A percentile compares a stretch with the other conserved stretches of the same genome.
These are phyloP conservation scores for Scheffersomyces insectosa DNA, from an alignment of 1,139 yeast species.

Conservation along the genomic window DNA sequence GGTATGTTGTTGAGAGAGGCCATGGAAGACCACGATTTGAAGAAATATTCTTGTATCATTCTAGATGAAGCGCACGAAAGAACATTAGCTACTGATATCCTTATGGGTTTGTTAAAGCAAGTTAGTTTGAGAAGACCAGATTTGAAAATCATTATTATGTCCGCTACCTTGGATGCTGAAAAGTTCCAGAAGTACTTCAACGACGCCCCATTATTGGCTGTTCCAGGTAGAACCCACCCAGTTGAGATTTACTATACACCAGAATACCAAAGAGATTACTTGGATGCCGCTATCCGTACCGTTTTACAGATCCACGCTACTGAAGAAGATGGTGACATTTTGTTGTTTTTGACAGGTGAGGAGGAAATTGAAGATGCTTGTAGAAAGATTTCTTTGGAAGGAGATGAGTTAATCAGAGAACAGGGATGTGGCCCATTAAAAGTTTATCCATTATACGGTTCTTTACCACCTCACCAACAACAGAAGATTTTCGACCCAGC, in stretches of 20 bases:
- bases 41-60: conserved; percentile 83
- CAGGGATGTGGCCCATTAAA: conserved; percentile 85
- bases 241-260: conserved; percentile 97
- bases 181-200: conserved; percentile 89
- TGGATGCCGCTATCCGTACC: conserved; percentile 92
- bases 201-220: conserved; percentile 91
- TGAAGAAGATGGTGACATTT: conserved; percentile 89
- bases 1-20: conserved; percentile 98
- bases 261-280: conserved; percentile 90
- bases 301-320: conserved; percentile 96
- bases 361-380: conserved; percentile 98
- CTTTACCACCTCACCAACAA: conserved; percentile 93
- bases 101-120: conserved; percentile 92
- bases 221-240: conserved; percentile 97
- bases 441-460: conserved; percentile 93
- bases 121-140: conserved; percentile 80
- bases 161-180: conserved; percentile 97
- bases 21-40: conserved; percentile 88
- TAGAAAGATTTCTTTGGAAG: conserved; percentile 81
- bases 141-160: conserved; percentile 90
- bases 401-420: conserved; percentile 84
- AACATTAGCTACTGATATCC: conserved; percentile 92
- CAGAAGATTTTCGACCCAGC: conserved; percentile 93
- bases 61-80: conserved; percentile 99
- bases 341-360: conserved; percentile 91